Evolutionary conservation across 2,329 filamentous ascomycete species (phyloP).

Genomic region (Epichloe bromicola): DNA sequence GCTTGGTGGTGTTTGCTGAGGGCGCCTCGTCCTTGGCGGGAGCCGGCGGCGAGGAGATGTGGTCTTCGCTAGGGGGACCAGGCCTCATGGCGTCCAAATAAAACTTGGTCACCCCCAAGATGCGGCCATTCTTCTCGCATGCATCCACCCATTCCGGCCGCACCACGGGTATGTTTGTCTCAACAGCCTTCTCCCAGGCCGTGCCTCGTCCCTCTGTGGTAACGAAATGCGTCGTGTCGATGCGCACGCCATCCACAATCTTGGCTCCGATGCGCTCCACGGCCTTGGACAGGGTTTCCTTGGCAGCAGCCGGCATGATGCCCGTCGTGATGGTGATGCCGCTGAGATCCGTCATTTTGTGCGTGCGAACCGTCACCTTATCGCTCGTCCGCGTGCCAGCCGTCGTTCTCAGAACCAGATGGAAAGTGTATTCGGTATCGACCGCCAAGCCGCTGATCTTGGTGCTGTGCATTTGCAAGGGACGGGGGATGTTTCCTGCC

Average conservation of each 20-base stretch:
- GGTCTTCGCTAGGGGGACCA: conserved; percentile 27
- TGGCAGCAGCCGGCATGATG: conserved; percentile 59
- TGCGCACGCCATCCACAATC: conserved; percentile 77
- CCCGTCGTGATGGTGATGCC: conserved; percentile 92
- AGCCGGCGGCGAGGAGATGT: conserved; percentile 12
- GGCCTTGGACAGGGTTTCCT: conserved; percentile 60
- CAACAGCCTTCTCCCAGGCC: conserved; percentile 89
- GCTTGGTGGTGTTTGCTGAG: conserved; percentile 14
- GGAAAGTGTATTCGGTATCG: conserved; percentile 91
- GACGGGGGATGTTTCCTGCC: conserved; percentile 84
- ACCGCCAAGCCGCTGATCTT: conserved; percentile 96
- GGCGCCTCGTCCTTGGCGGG: conserved; percentile 14
- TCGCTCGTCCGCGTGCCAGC: conserved; percentile 80
- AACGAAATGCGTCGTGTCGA: conserved; percentile 97
- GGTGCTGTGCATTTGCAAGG: conserved; percentile 78
- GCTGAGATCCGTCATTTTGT: conserved; percentile 96
- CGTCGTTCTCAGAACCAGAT: conserved; percentile 79
- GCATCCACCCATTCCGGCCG: conserved; percentile 94
- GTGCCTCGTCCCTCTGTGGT: conserved; percentile 85
- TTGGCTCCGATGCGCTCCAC: conserved; percentile 86
- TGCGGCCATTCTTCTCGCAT: conserved; percentile 85
- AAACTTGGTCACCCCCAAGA: conserved; percentile 89
- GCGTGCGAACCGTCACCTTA: conserved; percentile 73
- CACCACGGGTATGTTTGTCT: conserved; percentile 96
- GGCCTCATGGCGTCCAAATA: conserved; percentile 70